Evolutionary conservation across 2,329 filamentous ascomycete species (phyloP), one percentile per base, ranked within the genome.

Genomic region (Phialocephala subalpina): DNA sequence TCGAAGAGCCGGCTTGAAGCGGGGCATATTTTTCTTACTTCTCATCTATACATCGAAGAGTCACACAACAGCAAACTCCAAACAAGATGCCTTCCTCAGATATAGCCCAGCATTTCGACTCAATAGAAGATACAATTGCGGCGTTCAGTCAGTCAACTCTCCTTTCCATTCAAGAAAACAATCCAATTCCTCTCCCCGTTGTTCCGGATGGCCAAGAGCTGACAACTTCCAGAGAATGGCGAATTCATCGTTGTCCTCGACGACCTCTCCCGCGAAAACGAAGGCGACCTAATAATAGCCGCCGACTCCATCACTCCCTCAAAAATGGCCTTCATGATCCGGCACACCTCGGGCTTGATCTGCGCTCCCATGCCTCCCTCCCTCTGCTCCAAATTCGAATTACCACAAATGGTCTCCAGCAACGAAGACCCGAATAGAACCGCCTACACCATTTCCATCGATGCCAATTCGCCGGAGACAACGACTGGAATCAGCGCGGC

Each of bases 231-330:
- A 92, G 90, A 84, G 75, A 87, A 89, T 80, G 94, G 93, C 79
- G 90, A 98, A 77, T 98, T 98, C 85, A 91, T 99, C 78, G 89
- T 99, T 68, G 95, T 97, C 42, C 92, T 99, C 76, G 96, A 99
- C 83, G 92, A 93, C 73, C 89, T 93, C 70, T 88, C 90, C 69
- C 94, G 96, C 79, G 96, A 99, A 80, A 99, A 99, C 80, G 96
- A 99, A 86, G 96, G 94, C 79, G 96, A 99, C 82, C 88, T 99
- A 58, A 97, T 98, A 80, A 97, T 98, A 77, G 93, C 96, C 72
- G 95, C 94, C 69, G 84, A 93, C 72, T 86, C 91, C 75, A 82
- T 97, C 70, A 97, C 95, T 9, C 86, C 94, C 27, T 87, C 92
- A 71, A 95, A 98, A 81, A 97, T 97, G 90, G 93, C 94, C 74